Evolutionary conservation across 2,329 filamentous ascomycete genomes (phyloP), one percentile per base, ranked within the genome.

Genomic region (Pseudocercospora musae): DNA sequence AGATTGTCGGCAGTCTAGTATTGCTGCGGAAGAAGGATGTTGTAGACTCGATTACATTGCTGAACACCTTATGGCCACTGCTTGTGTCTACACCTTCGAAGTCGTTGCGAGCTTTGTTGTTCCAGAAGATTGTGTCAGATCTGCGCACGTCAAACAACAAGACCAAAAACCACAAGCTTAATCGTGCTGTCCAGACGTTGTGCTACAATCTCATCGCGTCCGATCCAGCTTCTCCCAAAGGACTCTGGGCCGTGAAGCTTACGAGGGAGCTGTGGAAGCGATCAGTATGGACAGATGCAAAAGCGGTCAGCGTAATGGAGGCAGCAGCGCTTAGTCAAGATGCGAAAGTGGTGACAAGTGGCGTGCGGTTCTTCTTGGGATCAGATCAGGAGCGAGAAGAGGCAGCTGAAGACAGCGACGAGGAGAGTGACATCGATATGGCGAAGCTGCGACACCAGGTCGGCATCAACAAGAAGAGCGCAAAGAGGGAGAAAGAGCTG

Each of bases 301-400:
- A 93, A 75, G 88, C 94, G 0, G 95, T 98, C n/a, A 92, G 96
- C 72, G 91, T 98, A 68, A 98, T 99, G 93, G 96, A 96, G 78
- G 90, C 96, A 78, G 92, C 94, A 0, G 88, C 89, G 59, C 79
- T 99, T 60, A 87, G 91, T 3, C 89, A 96, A 57, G 96, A 97
- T 70, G 91, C 96, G 71, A 99, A 99, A 79, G 92, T 98, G 3
- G 86, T 95, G 25, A 82, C 90, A 5, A 91, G 92, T 15, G 93
- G 91, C 49, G 91, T 96, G 13, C 86, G 92, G 23, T 99, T 98
- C 81, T 99, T 99, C 80, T 83, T 99, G 0, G 95, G 95, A 23
- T 93, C 93, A 33, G 95, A 99, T 76, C 94, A 96, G 77, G 95
- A 98, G 78, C 87, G 93, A 68, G 95, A 99, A 75, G 94, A 97